Evolutionary conservation across 169 alveolate species (phyloP), one percentile per base, ranked within the genome.

Genomic region (Eimeria maxima): DNA sequence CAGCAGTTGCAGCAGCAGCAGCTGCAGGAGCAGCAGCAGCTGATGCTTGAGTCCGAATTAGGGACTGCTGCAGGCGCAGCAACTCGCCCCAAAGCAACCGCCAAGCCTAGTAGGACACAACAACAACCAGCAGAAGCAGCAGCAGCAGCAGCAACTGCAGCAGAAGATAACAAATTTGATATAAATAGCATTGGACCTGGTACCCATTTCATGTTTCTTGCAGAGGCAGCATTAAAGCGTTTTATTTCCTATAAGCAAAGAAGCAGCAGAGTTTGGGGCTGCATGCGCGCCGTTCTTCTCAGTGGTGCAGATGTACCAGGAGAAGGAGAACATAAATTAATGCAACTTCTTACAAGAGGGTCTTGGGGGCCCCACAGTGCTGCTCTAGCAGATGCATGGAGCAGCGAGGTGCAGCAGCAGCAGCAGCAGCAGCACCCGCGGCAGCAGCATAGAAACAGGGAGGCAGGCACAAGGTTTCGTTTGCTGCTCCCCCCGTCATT

Each of bases 151-250:
- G 65, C 93, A 33, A 42, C 93, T 29, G 45, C 53, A 45, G 44
- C 47, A 71, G 69, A 20, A 60, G 94, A 76, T 84, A 89, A 95
- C 95, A 87, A 91, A 16, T 99, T 99, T 98, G 99, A 99, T 96
- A 98, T 99, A 90, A 99, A 99, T 97, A 98, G 98, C 78, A 99
- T 99, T 86, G 99, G 99, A 14, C 99, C 99, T 6, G 99, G 99
- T 74, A 99, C 99, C n/a, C 99, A 99, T 76, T 99, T 99, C 96
- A 99, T 99, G 99, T 92, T 97, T 86, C 98, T 98, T 76, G 97
- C 97, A 63, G 97, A 98, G 69, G 65, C 38, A 38, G 88, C 97
- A 5, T 73, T 97, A 78, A 50, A 44, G 63, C 60, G 86, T 24
- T 91, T 91, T 65, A 76, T 91, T 20, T 18, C 67, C 18, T 53